A percentile compares a stretch with the other conserved stretches of the same genome.
These are phyloP conservation scores for Trichomonas vaginalis DNA, from an alignment of 208 protist genomes.

Conservation along the genomic window DNA sequence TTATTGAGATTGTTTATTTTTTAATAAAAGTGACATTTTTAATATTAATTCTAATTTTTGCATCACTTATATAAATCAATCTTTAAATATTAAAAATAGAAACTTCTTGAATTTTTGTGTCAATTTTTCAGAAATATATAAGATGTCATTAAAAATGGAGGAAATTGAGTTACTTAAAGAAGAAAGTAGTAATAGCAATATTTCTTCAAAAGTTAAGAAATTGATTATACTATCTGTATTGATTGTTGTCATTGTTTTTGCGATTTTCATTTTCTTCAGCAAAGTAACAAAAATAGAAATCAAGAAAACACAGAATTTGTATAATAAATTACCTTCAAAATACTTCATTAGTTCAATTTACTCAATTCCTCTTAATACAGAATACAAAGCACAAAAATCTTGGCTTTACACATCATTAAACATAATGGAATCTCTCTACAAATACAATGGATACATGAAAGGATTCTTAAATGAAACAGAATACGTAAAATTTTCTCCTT, in stretches of 20 bases:
- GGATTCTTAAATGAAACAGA: neutral
- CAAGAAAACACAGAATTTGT: neutral
- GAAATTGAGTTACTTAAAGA: neutral
- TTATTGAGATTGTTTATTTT: too few relatives aligned
- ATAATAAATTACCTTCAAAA: neutral
- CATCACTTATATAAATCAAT: too few relatives aligned
- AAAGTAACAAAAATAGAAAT: neutral
- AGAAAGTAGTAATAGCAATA: neutral
- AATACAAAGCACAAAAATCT: neutral
- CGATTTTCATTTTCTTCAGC: neutral
- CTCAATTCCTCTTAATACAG: neutral
- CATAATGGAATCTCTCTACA: neutral
- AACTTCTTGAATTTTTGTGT: too few relatives aligned
- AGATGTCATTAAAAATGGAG: too few relatives aligned
- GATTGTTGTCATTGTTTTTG: neutral
- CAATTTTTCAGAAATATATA: too few relatives aligned
- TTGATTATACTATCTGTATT: neutral
- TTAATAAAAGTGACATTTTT: too few relatives aligned
- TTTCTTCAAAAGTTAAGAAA: neutral
- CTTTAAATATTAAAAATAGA: too few relatives aligned
- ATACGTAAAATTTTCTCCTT: neutral
- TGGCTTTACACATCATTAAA: neutral
- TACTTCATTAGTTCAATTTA: neutral
- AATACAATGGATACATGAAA: neutral
- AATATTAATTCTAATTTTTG: too few relatives aligned